Evolutionary conservation across 2,329 filamentous ascomycete genomes (phyloP), one percentile per base, ranked within the genome.

Genomic region (Blastomyces silverae): DNA sequence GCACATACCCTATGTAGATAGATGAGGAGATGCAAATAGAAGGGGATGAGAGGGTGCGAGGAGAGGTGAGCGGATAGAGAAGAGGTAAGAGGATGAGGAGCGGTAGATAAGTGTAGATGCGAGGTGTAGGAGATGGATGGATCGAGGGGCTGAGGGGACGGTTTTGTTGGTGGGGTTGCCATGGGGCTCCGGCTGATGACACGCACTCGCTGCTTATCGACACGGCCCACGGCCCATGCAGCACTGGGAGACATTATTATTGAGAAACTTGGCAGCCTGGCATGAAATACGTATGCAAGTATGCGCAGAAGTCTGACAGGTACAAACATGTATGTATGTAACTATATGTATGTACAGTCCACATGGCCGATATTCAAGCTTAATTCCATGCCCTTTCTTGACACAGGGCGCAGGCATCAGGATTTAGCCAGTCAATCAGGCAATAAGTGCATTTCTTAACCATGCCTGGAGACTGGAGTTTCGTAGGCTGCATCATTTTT

Each of bases 211-310:
- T 3, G 4, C 55, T 58, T 58, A 58, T 25, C 10, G 10, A 25
- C 55, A 58, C 55, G n/a, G 3, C 55, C 53, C 34, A 15, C 10
- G 17, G n/a, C n/a, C n/a, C n/a, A n/a, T n/a, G 17, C 15, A 5
- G 46, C 46, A 13, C 10, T 34, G 31, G 28, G 28, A 31, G 3
- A 31, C 2, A n/a, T n/a, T 3, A 31, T 31, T 7, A 34, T n/a
- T 13, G 8, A 31, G 8, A 25, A 58, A 58, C 34, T 17, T 25
- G 55, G 55, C 55, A 42, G 55, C 55, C 55, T 58, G 55, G 55
- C 0, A n/a, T 15, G 34, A 22, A 39, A 37, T 22, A n/a, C 31
- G 34, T 22, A 39, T 42, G 34, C 20, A 39, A 2, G 2, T 17
- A 44, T 44, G 44, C 6, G 15, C 15, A 1, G 44, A 46, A n/a